These are phyloP conservation scores for Linaria vulgaris DNA, from an alignment of 257 asterid genomes.

Conservation along the genomic window DNA sequence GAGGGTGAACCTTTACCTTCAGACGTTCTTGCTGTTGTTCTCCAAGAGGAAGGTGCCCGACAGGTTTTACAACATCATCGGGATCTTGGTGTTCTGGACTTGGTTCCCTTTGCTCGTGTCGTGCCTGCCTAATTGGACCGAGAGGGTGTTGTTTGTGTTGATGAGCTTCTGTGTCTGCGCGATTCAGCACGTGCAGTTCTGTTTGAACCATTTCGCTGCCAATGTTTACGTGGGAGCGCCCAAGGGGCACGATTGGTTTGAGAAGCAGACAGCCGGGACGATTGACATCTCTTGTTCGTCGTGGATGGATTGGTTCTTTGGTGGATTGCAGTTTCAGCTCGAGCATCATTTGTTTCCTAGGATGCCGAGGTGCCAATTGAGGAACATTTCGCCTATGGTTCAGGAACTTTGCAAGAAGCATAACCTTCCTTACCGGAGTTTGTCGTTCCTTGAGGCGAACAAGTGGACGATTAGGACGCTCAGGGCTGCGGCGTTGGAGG, in stretches of 20 bases:
- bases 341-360: conserved; percentile 92
- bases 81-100: conserved; percentile 74
- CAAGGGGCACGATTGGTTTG: conserved; percentile 81
- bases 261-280: conserved; percentile 80
- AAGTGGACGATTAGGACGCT: conserved; percentile 56
- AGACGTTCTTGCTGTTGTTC: conserved; percentile 38
- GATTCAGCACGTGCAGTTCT: conserved; percentile 79
- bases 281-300: conserved; percentile 68
- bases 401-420: conserved; percentile 82
- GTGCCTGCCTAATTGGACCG: conserved; percentile 63
- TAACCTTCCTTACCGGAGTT: conserved; percentile 59
- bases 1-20: conserved; percentile 42
- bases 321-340: conserved; percentile 85
- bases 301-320: conserved; percentile 83
- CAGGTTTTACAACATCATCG: conserved; percentile 60
- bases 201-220: conserved; percentile 83
- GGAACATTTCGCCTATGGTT: conserved; percentile 69
- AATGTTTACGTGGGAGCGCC: conserved; percentile 70
- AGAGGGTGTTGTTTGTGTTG: conserved; percentile 56
- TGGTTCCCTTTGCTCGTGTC: conserved; percentile 84
- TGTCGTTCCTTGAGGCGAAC: conserved; percentile 69
- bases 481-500: conserved; percentile 69
- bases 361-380: conserved; percentile 80
- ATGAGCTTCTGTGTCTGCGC: conserved; percentile 56
- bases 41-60: conserved; percentile 41